Conservation (phyloP, 2,329 filamentous ascomycete species). For the Thielaviopsis musarum region DNA sequence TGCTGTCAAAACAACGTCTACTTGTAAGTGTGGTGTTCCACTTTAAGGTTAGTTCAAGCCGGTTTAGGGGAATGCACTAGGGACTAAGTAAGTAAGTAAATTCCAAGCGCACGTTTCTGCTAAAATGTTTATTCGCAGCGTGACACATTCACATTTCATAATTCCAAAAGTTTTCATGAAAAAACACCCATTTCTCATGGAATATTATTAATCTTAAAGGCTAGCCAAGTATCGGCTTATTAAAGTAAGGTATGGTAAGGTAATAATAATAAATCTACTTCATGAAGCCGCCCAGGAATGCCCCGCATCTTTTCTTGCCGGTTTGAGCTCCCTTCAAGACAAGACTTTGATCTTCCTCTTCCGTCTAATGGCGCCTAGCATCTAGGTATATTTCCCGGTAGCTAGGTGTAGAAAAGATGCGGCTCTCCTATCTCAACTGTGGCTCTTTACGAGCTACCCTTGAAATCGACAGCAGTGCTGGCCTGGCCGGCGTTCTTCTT, state of each 20-base stretch:
- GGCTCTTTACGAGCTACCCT: slow-evolving; percentile 13
- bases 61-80: too few species aligned
- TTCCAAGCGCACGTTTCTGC: too few species aligned
- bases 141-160: too few species aligned
- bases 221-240: neutral
- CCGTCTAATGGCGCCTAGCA: neutral
- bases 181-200: neutral
- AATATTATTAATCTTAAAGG: neutral
- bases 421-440: too few species aligned
- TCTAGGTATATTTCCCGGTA: neutral
- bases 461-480: slow-evolving; percentile 23
- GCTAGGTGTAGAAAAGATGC: neutral
- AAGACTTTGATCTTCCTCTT: neutral
- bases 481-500: slow-evolving; percentile 19
- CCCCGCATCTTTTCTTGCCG: neutral
- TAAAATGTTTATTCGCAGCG: too few species aligned
- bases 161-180: too few species aligned
- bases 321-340: neutral
- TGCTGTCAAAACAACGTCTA: neutral
- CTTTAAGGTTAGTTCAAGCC: neutral
- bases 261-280: neutral
- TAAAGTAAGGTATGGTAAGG: neutral
- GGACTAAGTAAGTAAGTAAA: too few species aligned
- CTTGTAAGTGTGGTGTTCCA: neutral
- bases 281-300: neutral